phyloP scores from a whole-genome alignment of 352 stramenopile species.

The Pythium monospermum region DNA sequence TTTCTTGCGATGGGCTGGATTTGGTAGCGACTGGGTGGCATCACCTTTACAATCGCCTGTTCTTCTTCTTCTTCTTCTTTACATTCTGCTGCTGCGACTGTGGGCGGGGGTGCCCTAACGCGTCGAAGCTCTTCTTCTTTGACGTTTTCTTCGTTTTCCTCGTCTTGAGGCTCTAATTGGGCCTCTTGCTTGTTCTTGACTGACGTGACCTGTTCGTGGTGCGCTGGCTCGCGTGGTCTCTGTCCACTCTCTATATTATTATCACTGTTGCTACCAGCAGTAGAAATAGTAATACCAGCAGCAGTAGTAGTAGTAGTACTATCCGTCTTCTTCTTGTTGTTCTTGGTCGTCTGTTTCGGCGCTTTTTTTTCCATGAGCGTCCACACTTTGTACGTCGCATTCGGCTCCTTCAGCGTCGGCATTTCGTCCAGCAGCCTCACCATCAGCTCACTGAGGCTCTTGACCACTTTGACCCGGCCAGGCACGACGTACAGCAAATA shows the following conservation, averaged over 20 bases:
- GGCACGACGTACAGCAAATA: conserved; percentile 59
- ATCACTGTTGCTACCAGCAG: no score
- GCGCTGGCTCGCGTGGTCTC: no score
- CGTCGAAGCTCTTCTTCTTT: not conserved
- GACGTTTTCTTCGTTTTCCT: not conserved
- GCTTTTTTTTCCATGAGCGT: conserved; percentile 27
- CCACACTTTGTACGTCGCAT: conserved; percentile 39
- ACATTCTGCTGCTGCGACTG: not conserved
- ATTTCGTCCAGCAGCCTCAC: conserved; percentile 55
- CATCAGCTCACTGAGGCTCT: conserved; percentile 37
- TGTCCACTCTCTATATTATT: no score
- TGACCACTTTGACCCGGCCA: conserved; percentile 63
- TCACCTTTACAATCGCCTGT: no score
- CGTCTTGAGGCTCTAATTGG: not conserved
- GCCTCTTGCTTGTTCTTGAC: not conserved
- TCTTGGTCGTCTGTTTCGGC: not conserved
- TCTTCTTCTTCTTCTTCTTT: not conserved
- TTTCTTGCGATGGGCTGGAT: no score
- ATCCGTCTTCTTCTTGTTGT: not conserved
- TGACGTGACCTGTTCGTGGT: no score
- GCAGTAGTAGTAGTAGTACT: no score
- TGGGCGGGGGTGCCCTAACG: not conserved
- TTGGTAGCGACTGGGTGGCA: no score
- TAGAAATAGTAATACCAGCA: no score
- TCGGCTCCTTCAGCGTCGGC: conserved; percentile 11